These are phyloP conservation scores for Plasmodium malariae DNA, from an alignment of 169 alveolate genomes.

Conservation along the genomic window DNA sequence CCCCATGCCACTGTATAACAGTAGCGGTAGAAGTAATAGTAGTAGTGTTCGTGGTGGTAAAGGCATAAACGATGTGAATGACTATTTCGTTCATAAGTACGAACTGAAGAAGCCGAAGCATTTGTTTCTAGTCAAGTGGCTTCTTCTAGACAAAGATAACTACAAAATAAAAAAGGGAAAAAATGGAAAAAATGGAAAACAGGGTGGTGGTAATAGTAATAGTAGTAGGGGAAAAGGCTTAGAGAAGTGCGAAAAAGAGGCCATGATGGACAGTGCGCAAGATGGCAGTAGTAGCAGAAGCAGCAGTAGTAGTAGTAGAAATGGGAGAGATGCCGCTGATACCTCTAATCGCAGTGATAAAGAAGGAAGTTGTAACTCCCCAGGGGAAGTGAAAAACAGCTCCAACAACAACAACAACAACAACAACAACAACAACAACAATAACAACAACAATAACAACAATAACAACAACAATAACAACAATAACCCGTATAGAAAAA, in stretches of 20 bases:
- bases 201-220: not conserved
- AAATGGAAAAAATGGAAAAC: not conserved
- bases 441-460: not conserved
- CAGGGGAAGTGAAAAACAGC: too few relatives aligned
- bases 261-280: too few relatives aligned
- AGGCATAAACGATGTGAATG: not conserved
- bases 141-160: slow-evolving; percentile 25
- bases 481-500: too few relatives aligned
- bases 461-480: not conserved
- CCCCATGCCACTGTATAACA: slow-evolving; percentile 14
- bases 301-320: too few relatives aligned
- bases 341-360: too few relatives aligned
- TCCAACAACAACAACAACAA: too few relatives aligned
- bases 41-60: not conserved
- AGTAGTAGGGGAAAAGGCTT: not conserved
- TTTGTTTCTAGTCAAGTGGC: slow-evolving; percentile 38
- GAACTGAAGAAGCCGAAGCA: slow-evolving; percentile 52
- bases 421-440: not conserved
- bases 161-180: slow-evolving; percentile 25
- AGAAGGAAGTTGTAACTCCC: too few relatives aligned
- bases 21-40: not conserved
- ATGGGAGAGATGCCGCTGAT: too few relatives aligned
- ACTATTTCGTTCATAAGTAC: slow-evolving; percentile 24
- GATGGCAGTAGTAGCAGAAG: too few relatives aligned
- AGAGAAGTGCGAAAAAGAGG: not conserved